Base-by-base conservation (phyloP, 768 basidiomycete genomes). In the Mycena vulgaris region DNA sequence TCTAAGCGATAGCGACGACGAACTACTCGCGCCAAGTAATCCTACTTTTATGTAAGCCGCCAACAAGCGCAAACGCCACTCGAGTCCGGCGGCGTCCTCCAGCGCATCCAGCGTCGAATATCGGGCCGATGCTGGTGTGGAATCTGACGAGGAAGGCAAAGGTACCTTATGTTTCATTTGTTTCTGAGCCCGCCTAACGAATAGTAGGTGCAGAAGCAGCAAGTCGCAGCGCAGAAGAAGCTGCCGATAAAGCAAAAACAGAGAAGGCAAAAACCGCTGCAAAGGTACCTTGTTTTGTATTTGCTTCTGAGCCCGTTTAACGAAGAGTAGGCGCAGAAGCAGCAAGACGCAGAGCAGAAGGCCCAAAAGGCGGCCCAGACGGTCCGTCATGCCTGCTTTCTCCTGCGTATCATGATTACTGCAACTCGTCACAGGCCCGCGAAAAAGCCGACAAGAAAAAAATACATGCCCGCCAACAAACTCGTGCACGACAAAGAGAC, bases 401-500 rank as follows among this genome's bases (percentile, higher is more conserved):
- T 23, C 48, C 23, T 39, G 4, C 25, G 48, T 9, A n/a, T 21
- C n/a, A n/a, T n/a, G n/a, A n/a, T n/a, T n/a, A 23, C 13, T 19
- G 23, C 27, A 17, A 27, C 3, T 47, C 4, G n/a, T n/a, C n/a
- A n/a, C 28, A 70, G 69, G 62, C 66, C 10, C 25, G 19, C 31
- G 62, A 37, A 0, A 68, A 74, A 48, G 60, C n/a, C 10, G 27
- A 48, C 1, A 67, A 71, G 40, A 55, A 68, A 21, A 23, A 8
- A 2, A n/a, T 66, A 68, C 57, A 45, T 33, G 25, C 40, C 56
- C 21, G 69, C 47, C 8, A 74, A 74, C 55, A 70, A 70, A 35
- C 73, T 74, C 52, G 69, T 74, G 35, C 25, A 19, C 53, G 57
- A 71, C 66, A 74, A 74, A 37, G 60, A 64, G 30, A 27, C 8